phyloP scores from a whole-genome alignment of 306 rosid genomes.

The Psophocarpus tetragonolobus region DNA sequence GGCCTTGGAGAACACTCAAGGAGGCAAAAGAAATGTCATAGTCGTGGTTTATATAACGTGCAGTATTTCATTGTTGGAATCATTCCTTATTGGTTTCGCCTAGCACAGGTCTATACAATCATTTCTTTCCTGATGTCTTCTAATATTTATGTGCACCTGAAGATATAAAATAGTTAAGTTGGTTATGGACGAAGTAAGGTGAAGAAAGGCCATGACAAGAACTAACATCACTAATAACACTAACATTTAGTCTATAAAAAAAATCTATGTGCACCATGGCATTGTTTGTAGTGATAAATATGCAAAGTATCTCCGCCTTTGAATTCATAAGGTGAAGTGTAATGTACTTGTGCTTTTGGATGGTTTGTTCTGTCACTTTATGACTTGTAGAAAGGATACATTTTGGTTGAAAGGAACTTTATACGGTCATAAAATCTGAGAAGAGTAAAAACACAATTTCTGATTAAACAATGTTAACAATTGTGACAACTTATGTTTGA shows the following conservation, averaged over 20 bases:
- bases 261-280: not conserved
- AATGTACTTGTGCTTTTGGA: not conserved
- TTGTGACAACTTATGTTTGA: not conserved
- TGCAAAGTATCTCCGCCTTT: not conserved
- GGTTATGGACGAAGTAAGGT: too few relatives aligned
- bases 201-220: too few relatives aligned
- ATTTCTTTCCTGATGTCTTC: not conserved
- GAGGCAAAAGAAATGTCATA: constrained; percentile 60
- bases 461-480: not conserved
- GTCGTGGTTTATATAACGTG: constrained; percentile 50
- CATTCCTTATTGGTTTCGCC: constrained; percentile 66
- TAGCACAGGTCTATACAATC: constrained; percentile 52
- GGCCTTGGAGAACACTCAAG: constrained; percentile 69
- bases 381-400: not conserved
- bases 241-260: too few relatives aligned
- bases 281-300: not conserved
- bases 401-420: constrained; percentile 8
- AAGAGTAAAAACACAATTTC: not conserved
- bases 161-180: too few relatives aligned
- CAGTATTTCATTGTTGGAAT: constrained; percentile 51
- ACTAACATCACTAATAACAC: too few relatives aligned
- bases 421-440: not conserved
- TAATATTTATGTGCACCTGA: not conserved
- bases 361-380: not conserved
- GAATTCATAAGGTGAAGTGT: not conserved